phyloP scores from a whole-genome alignment of 2,329 filamentous ascomycete genomes.

The Diaporthe humulicola region DNA sequence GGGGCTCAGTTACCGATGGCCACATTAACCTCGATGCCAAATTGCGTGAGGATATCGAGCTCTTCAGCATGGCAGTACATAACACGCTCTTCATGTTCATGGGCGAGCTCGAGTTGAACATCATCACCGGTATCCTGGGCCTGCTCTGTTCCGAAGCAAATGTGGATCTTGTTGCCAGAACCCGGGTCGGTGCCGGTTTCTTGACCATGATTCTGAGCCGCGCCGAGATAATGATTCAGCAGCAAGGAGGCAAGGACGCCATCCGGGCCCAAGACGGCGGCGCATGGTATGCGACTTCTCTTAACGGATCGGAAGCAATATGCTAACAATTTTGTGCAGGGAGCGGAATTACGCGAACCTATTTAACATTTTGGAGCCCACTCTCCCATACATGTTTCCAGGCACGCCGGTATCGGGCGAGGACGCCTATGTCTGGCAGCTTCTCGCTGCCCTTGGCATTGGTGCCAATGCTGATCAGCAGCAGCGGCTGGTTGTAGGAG shows the following conservation, averaged over 20 bases:
- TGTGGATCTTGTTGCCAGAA: constrained; percentile 85
- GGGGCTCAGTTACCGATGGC: constrained; percentile 80
- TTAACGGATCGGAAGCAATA: background rate
- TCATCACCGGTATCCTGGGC: constrained; percentile 90
- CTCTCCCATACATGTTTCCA: constrained; percentile 88
- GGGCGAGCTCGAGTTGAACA: constrained; percentile 89
- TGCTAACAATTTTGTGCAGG: constrained; percentile 60
- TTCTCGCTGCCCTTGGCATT: constrained; percentile 94
- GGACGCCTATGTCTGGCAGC: constrained; percentile 98
- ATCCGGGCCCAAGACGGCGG: constrained; percentile 37
- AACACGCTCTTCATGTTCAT: constrained; percentile 91
- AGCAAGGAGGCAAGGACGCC: constrained; percentile 68
- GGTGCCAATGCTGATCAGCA: constrained; percentile 95
- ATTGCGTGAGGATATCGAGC: constrained; percentile 91
- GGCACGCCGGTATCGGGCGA: constrained; percentile 90
- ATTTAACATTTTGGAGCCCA: constrained; percentile 89
- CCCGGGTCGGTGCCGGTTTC: constrained; percentile 88
- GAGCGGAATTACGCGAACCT: constrained; percentile 85
- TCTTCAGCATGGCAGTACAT: constrained; percentile 91
- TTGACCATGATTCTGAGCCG: constrained; percentile 95
- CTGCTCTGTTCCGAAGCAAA: constrained; percentile 84
- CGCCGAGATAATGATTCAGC: constrained; percentile 92
- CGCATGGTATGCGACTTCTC: constrained; percentile 70
- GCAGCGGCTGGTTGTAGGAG: constrained; percentile 91
- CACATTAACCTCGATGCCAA: constrained; percentile 79